These are phyloP conservation scores for Cerrena zonata DNA, from an alignment of 1,284 basidiomycete genomes.

Conservation along the genomic window DNA sequence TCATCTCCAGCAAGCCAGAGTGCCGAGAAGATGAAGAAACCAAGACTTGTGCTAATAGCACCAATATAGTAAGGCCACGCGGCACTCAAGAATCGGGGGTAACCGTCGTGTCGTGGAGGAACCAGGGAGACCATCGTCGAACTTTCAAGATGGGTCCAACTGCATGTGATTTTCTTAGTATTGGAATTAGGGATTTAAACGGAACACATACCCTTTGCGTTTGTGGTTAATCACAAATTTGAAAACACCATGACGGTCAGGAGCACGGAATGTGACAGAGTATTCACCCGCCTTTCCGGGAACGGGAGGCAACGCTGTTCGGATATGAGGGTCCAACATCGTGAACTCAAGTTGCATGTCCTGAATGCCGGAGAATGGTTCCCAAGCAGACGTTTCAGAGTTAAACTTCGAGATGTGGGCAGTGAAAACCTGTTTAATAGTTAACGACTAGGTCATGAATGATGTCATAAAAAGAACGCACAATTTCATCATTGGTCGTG, in stretches of 20 bases:
- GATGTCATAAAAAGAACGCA: slow-evolving; percentile 34
- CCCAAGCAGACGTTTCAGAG: slow-evolving; percentile 53
- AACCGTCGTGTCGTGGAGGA: slow-evolving; percentile 90
- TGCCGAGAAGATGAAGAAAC: slow-evolving; percentile 77
- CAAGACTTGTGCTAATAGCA: slow-evolving; percentile 79
- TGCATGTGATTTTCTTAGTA: too few relatives aligned
- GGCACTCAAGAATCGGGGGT: slow-evolving; percentile 87
- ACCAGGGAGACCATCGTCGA: slow-evolving; percentile 81
- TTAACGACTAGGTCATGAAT: slow-evolving; percentile 8
- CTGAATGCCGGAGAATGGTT: slow-evolving; percentile 60
- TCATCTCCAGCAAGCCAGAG: slow-evolving; percentile 82
- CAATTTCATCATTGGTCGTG: slow-evolving; percentile 83
- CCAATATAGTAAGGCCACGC: slow-evolving; percentile 94
- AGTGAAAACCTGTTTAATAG: slow-evolving; percentile 55
- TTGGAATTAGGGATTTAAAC: too few relatives aligned
- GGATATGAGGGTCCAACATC: slow-evolving; percentile 94
- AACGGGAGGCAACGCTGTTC: slow-evolving; percentile 62
- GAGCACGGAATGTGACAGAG: slow-evolving; percentile 75
- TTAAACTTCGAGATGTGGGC: slow-evolving; percentile 69
- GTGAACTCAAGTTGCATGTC: slow-evolving; percentile 93
- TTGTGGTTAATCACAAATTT: slow-evolving; percentile 89
- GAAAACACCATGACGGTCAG: slow-evolving; percentile 96
- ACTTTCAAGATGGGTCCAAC: slow-evolving; percentile 68
- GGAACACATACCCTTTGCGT: slow-evolving; percentile 70
- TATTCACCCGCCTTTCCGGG: slow-evolving; percentile 60